Base-by-base conservation (phyloP, 345 rosid genomes). In the Arabidopsis suecica region DNA sequence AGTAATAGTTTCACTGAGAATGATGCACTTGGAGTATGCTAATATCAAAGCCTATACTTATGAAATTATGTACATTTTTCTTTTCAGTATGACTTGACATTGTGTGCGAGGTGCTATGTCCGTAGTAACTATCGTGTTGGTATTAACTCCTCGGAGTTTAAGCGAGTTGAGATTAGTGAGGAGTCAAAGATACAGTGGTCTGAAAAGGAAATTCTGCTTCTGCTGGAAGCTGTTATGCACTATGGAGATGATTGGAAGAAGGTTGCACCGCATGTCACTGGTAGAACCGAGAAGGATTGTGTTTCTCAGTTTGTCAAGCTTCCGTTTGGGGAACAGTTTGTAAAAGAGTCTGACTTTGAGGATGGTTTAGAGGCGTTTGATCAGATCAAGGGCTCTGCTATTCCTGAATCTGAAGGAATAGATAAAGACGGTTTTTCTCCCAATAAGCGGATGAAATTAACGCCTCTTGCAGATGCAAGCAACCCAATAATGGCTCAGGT, bases 401-500 rank as follows among this genome's bases (percentile, higher is more conserved):
- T 74, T 61, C 51, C 55, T 76, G 89, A 83, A 12, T 66, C 65
- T 77, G 86, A 75, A 75, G 60, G 69, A 20, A 87, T 83, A 64
- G 50, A 56, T 23, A 49, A 64, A 37, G 77, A 61, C 6, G 62
- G 57, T 25, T 72, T 84, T 1, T 75, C 85, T 38, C 77, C 86
- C 0, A 74, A 60, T 79, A 92, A 95, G 82, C 84, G 83, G 75
- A 77, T 86, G 78, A 81, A 81, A 41, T 86, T 95, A 28, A 81
- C 92, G 1, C 97, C 97, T 60, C 88, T 95, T 75, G 97, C 91
- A 1, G 99, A 95, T 85, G 90, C 97, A 13, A 95, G 97, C 83
- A 95, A 95, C 82, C 99, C 97, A n/a, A 88, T 95, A 37, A 95
- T 95, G 97, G 91, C 93, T 66, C 97, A 92, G 96, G 99, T 92